Conservation (phyloP, 139 green algal species). For the Chlorella ohadii region DNA sequence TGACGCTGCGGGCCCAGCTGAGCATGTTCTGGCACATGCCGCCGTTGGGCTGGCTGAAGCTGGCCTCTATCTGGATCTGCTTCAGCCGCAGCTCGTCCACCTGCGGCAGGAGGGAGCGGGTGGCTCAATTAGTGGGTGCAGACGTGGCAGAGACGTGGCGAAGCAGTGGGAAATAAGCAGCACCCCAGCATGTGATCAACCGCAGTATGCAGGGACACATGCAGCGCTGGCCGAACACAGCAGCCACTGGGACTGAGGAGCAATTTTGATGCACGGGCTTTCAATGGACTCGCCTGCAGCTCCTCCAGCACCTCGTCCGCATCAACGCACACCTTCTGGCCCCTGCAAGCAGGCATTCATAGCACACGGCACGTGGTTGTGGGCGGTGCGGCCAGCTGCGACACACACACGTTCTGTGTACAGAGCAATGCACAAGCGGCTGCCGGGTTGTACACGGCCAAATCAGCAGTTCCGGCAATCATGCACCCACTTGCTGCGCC, state of each 20-base stretch:
- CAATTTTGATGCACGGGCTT: too few relatives aligned
- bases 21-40: slow-evolving; percentile 89
- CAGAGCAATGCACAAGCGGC: not conserved
- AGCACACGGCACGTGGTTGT: not conserved
- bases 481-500: slow-evolving; percentile 47
- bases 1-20: slow-evolving; percentile 73
- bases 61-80: slow-evolving; percentile 83
- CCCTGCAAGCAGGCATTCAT: slow-evolving; percentile 54
- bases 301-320: slow-evolving; percentile 78
- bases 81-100: slow-evolving; percentile 50
- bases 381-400: too few relatives aligned
- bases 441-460: not conserved
- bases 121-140: too few relatives aligned
- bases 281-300: slow-evolving; percentile 34
- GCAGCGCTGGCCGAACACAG: too few relatives aligned
- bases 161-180: too few relatives aligned
- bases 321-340: slow-evolving; percentile 84
- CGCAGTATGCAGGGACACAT: too few relatives aligned
- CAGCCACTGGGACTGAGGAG: too few relatives aligned
- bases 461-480: not conserved
- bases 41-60: slow-evolving; percentile 93
- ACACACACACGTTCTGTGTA: too few relatives aligned
- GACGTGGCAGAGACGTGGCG: too few relatives aligned
- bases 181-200: too few relatives aligned
- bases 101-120: too few relatives aligned